Evolutionary conservation across 306 rosid genomes (phyloP).

Genomic region (Trifolium fragiferum): DNA sequence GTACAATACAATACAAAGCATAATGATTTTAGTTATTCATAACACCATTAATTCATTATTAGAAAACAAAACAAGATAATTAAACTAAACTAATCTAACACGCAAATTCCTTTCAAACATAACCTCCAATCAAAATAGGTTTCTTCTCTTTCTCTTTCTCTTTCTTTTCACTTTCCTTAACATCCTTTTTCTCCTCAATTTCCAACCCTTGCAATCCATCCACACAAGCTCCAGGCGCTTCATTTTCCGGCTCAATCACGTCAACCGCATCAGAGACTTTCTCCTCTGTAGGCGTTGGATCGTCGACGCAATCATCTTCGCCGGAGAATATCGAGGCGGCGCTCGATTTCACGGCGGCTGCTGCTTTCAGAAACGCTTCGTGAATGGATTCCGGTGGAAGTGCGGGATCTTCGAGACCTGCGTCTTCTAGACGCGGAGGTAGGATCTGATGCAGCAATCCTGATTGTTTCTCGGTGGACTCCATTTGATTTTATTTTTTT

Average conservation of each 20-base stretch:
- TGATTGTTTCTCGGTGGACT: conserved; percentile 45
- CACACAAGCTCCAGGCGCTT: conserved; percentile 60
- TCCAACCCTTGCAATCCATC: conserved; percentile 66
- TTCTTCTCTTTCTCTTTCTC: conserved; percentile 46
- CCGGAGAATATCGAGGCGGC: conserved; percentile 54
- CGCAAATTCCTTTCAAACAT: conserved; percentile 35
- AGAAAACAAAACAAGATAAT: background rate
- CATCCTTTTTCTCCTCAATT: conserved; percentile 52
- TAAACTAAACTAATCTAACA: background rate
- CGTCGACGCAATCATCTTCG: conserved; percentile 46
- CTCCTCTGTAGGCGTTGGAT: conserved; percentile 50
- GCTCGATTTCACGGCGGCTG: conserved; percentile 63
- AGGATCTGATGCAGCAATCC: conserved; percentile 55
- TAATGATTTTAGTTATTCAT: background rate
- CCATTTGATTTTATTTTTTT: conserved; percentile 41
- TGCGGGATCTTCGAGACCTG: conserved; percentile 88
- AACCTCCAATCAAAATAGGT: conserved; percentile 66
- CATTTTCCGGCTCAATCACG: conserved; percentile 45
- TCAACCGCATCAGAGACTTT: conserved; percentile 46
- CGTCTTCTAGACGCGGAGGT: conserved; percentile 88
- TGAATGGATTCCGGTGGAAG: conserved; percentile 76
- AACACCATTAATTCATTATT: background rate
- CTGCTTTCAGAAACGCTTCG: conserved; percentile 81
- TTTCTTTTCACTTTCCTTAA: conserved; percentile 17
- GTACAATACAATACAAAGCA: background rate